phyloP scores from a whole-genome alignment of 2,329 filamentous ascomycete species.

The Aureobasidium sp. region DNA sequence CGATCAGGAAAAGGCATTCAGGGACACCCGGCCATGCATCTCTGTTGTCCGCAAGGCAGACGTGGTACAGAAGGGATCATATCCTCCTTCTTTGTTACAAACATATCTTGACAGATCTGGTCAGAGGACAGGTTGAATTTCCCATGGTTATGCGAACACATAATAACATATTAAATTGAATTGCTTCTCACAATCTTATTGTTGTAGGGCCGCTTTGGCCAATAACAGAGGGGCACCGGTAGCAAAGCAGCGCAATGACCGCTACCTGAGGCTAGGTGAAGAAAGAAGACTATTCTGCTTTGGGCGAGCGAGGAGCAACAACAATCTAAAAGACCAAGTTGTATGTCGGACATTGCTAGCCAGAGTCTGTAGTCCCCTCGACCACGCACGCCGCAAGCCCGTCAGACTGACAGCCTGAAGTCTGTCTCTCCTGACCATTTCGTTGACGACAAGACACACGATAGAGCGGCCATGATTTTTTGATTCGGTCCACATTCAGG shows the following conservation, averaged over 20 bases:
- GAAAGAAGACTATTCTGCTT: constrained; percentile 15
- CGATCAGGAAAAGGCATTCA: not conserved
- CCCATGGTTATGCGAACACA: not conserved
- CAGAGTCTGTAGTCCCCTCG: constrained; percentile 10
- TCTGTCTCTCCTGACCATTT: not conserved
- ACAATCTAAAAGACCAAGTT: constrained; percentile 14
- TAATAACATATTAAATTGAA: not conserved
- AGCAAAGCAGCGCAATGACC: constrained; percentile 7
- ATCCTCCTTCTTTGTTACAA: not conserved
- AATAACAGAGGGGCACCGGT: constrained; percentile 15
- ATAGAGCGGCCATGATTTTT: constrained; percentile 3
- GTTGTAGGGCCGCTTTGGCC: constrained; percentile 7
- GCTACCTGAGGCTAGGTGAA: constrained; percentile 6
- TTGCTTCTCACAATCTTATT: constrained; percentile 2
- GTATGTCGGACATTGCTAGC: not conserved
- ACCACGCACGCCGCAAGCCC: not conserved
- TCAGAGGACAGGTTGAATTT: not conserved
- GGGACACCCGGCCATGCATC: constrained; percentile 11
- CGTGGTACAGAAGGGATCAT: not conserved
- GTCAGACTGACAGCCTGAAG: not conserved
- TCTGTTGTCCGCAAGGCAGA: not conserved
- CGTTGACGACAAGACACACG: not conserved
- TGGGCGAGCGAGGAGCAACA: constrained; percentile 10
- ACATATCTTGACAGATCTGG: not conserved
- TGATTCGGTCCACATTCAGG: not conserved